Conservation (phyloP, 495 filamentous ascomycete genomes). For the Aspergillus cavernicola region DNA sequence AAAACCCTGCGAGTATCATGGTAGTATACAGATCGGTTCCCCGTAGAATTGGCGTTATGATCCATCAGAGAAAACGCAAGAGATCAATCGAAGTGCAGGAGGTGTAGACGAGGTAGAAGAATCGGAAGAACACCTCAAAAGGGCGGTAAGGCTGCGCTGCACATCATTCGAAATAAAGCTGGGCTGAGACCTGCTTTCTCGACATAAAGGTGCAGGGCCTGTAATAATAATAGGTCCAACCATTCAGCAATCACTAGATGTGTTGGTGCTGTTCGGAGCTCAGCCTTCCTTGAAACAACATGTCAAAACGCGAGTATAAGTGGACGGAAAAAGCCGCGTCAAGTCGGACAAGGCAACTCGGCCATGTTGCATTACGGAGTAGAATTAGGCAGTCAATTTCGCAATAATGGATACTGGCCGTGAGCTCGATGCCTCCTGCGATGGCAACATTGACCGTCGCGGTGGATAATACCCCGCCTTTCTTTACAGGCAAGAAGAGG, state of each 20-base stretch:
- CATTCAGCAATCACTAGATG: background rate
- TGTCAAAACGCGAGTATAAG: background rate
- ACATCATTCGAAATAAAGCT: conserved; percentile 9
- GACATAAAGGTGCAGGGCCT: background rate
- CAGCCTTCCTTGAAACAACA: conserved; percentile 1
- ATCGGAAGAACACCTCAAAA: background rate
- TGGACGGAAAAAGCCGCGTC: conserved; percentile 8
- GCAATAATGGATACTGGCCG: background rate
- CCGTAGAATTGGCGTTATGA: too few species aligned
- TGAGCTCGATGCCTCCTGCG: background rate
- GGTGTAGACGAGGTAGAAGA: background rate
- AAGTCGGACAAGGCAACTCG: conserved; percentile 11
- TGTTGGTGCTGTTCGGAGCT: background rate
- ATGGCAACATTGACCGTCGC: conserved; percentile 4
- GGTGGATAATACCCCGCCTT: conserved; percentile 20
- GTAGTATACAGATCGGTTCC: too few species aligned
- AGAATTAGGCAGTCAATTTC: conserved; percentile 8
- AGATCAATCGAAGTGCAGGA: too few species aligned
- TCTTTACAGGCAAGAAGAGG: conserved; percentile 12
- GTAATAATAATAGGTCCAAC: background rate
- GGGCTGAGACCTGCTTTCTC: background rate
- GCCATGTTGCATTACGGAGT: conserved; percentile 2
- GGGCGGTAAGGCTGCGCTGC: conserved; percentile 7
- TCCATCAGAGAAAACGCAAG: too few species aligned
- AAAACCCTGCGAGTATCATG: too few species aligned